phyloP scores from a whole-genome alignment of 139 green algal genomes.

The Ulvella scutata region DNA sequence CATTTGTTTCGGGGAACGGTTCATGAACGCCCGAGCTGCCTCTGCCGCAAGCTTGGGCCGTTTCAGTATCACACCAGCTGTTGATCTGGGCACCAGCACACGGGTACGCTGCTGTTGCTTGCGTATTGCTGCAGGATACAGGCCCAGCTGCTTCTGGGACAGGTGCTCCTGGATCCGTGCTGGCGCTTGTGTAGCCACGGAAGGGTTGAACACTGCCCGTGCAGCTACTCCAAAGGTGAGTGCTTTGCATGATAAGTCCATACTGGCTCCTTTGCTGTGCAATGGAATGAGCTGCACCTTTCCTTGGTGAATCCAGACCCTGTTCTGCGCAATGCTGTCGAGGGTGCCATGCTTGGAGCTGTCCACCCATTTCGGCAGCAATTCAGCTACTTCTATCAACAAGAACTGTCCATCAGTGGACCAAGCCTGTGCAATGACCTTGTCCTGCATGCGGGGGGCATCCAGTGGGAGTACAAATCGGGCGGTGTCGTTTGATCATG shows the following conservation, averaged over 20 bases:
- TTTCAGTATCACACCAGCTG: background rate
- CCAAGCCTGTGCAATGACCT: background rate
- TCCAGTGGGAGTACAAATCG: background rate
- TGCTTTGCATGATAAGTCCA: background rate
- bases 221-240: background rate
- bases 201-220: background rate
- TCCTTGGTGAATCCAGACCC: background rate
- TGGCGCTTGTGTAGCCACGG: background rate
- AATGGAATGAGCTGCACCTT: background rate
- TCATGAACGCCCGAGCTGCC: background rate
- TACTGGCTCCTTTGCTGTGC: background rate
- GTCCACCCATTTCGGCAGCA: background rate
- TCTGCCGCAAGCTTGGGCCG: background rate
- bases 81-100: background rate
- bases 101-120: background rate
- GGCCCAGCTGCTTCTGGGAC: background rate
- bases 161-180: background rate
- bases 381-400: background rate
- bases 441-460: background rate
- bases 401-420: background rate
- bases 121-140: background rate
- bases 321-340: background rate
- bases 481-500: too few species aligned
- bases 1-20: background rate
- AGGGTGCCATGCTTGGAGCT: background rate